These are phyloP conservation scores for Lactarius quietus DNA, from an alignment of 768 basidiomycete species.

Conservation along the genomic window DNA sequence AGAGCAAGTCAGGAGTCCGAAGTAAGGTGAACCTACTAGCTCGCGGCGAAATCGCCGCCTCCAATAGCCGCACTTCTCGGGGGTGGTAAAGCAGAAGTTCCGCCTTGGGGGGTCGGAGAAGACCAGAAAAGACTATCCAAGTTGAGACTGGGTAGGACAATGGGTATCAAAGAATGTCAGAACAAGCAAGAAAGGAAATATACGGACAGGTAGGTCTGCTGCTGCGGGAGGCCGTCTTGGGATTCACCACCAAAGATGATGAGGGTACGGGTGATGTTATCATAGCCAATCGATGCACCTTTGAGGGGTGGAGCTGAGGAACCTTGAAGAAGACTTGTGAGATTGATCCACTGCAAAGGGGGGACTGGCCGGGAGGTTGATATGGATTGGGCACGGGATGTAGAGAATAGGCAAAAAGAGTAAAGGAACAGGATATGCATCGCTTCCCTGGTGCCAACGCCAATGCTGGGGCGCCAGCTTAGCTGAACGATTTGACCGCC, in stretches of 20 bases:
- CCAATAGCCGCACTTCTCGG: constrained; percentile 61
- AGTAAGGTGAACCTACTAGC: constrained; percentile 56
- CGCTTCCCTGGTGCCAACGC: not conserved
- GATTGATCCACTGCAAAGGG: constrained; percentile 69
- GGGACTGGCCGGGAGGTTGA: constrained; percentile 54
- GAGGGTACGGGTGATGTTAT: constrained; percentile 47
- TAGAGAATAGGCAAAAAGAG: constrained; percentile 26
- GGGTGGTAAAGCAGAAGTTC: constrained; percentile 48
- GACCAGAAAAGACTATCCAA: constrained; percentile 61
- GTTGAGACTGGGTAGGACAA: constrained; percentile 47
- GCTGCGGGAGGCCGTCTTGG: constrained; percentile 55
- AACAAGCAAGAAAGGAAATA: constrained; percentile 9
- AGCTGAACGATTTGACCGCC: not conserved
- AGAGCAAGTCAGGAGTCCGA: constrained; percentile 18
- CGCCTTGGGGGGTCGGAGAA: constrained; percentile 47
- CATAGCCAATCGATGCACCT: constrained; percentile 65
- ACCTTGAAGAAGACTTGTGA: constrained; percentile 54
- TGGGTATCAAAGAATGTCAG: constrained; percentile 9
- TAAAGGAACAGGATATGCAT: constrained; percentile 29
- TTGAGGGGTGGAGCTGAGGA: constrained; percentile 56
- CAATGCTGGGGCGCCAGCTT: constrained; percentile 10
- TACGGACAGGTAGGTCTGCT: constrained; percentile 64
- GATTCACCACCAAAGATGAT: constrained; percentile 78
- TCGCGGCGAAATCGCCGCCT: constrained; percentile 72
- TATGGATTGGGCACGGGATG: constrained; percentile 42